Percentiles rank a stretch among this genome's conserved stretches.
These are phyloP conservation scores for Acephala macrosclerotiorum DNA, from an alignment of 2,329 filamentous ascomycete species.

Conservation along the genomic window DNA sequence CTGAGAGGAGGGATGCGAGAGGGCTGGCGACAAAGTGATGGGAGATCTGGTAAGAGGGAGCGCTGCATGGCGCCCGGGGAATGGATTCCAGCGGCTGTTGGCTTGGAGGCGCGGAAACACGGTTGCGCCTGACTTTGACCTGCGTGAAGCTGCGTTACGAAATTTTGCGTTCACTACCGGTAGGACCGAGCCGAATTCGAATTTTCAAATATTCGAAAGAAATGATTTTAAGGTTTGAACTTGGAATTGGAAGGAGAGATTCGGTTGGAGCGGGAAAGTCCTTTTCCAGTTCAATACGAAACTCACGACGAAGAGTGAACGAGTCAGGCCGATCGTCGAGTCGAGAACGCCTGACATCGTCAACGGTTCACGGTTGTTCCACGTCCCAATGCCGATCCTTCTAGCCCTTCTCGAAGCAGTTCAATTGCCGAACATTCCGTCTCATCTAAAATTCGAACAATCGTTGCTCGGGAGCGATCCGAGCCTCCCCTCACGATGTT, in stretches of 20 bases:
- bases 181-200: no score
- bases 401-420: slow-evolving; percentile 5
- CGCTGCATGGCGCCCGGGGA: neutral
- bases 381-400: slow-evolving; percentile 1
- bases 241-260: neutral
- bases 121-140: neutral
- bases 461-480: slow-evolving; percentile 7
- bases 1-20: neutral
- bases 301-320: no score
- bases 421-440: neutral
- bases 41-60: neutral
- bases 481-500: slow-evolving; percentile 4
- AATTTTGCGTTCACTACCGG: no score
- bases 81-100: neutral
- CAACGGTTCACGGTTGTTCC: neutral
- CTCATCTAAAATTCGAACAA: neutral
- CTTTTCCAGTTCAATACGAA: neutral
- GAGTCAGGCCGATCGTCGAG: neutral
- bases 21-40: neutral
- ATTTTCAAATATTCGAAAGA: no score
- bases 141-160: no score
- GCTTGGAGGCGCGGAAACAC: neutral
- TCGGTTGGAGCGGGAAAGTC: neutral
- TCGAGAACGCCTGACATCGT: neutral
- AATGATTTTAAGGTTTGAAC: no score